These are phyloP conservation scores for Dactylis glomerata DNA, from an alignment of 176 grass and related monocot species.

Conservation along the genomic window DNA sequence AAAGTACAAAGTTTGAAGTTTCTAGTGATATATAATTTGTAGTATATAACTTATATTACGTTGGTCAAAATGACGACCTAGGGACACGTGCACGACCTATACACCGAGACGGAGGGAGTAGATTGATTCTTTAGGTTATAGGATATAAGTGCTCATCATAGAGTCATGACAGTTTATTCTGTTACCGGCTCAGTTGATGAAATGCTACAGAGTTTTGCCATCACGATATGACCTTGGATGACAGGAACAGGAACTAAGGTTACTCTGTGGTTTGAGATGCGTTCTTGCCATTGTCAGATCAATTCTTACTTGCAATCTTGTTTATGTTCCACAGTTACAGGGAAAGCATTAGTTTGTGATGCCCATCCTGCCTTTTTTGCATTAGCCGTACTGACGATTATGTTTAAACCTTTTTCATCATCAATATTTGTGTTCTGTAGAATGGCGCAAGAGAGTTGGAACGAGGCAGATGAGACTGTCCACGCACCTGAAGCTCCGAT, in stretches of 20 bases:
- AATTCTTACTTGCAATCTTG: slow-evolving; percentile 4
- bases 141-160: background rate
- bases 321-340: background rate
- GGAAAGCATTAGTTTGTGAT: background rate
- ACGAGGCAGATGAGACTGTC: slow-evolving; percentile 54
- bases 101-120: too few species aligned
- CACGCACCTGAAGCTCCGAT: slow-evolving; percentile 45
- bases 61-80: too few species aligned
- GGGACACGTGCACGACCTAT: too few species aligned
- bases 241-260: background rate
- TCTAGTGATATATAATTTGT: too few species aligned
- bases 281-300: background rate
- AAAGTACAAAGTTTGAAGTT: too few species aligned
- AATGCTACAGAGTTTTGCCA: background rate
- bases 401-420: background rate
- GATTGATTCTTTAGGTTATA: background rate
- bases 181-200: background rate
- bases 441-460: slow-evolving; percentile 58
- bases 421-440: background rate
- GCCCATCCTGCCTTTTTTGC: background rate
- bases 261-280: background rate
- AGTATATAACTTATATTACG: too few species aligned
- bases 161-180: background rate
- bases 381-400: background rate
- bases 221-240: background rate